Base-by-base conservation (phyloP, 2,329 filamentous ascomycete genomes). In the Aspergillus neoniger region DNA sequence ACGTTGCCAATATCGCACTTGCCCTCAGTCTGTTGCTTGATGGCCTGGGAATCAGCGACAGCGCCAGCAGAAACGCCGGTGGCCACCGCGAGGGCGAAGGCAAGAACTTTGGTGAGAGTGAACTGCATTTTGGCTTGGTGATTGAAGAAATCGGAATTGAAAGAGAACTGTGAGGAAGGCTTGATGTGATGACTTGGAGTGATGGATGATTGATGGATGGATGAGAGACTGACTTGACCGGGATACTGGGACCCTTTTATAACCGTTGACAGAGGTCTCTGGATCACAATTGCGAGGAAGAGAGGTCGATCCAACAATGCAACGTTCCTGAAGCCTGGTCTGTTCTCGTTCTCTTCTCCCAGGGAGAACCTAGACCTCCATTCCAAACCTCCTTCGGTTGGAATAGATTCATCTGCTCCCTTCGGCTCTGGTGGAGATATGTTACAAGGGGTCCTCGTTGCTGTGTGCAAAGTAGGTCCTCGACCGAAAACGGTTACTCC, bases 91-190 rank as follows among this genome's bases (percentile, higher is more conserved):
- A 28, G 9, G 30, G 30, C 21, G 43, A 59, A 30, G 50, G 57
- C 19, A 21, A 59, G 50, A 15, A 53, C 7, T 5, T 44, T 50
- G 51, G 49, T 19, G 10, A 36, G 5, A 17, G 28, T 32, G 50
- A 59, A 55, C 2, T 44, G 57, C 57, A 59, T 59, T 55, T 59
- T 53, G 36, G 41, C 10, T 17, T n/a, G 21, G 14, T 17, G 25
- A 21, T 53, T 53, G 6, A 25, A 21, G 19, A 14, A 14, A 43
- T 43, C 6, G 9, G 17, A 12, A 0, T 44, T 17, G 4, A n/a
- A 44, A 44, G 23, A n/a, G 25, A 2, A 9, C 10, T 19, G 25
- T 9, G 2, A 30, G 15, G 47, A 32, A 21, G 41, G 41, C 17
- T 44, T 12, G 25, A 50, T 30, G 25, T 17, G 47, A 50, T 50